Percentiles rank a stretch among this genome's conserved stretches.
phyloP scores from a whole-genome alignment of 768 basidiomycete species.

The Leucocoprinus leucothites region DNA sequence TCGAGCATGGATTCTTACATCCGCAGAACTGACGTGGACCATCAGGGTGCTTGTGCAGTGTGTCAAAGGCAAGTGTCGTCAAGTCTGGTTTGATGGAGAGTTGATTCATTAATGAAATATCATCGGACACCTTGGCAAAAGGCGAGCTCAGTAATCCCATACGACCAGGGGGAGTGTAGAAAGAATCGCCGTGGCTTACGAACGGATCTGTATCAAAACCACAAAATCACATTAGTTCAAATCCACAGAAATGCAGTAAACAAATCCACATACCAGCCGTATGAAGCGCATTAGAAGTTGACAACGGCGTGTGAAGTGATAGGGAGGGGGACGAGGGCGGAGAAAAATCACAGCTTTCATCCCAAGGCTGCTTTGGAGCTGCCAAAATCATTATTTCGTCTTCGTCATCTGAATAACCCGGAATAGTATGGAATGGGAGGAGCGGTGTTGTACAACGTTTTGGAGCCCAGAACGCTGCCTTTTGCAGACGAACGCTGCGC shows the following conservation, averaged over 20 bases:
- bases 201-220: neutral
- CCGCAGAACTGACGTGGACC: slow-evolving; percentile 5
- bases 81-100: neutral
- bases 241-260: neutral
- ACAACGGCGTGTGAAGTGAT: slow-evolving; percentile 4
- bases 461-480: neutral
- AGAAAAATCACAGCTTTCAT: neutral
- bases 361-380: neutral
- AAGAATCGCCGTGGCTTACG: neutral
- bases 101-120: neutral
- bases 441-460: slow-evolving; percentile 8
- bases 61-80: neutral
- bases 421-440: slow-evolving; percentile 7
- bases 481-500: slow-evolving; percentile 1
- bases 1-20: slow-evolving; percentile 3
- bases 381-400: neutral
- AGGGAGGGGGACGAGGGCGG: slow-evolving; percentile 2
- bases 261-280: neutral
- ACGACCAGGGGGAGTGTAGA: neutral
- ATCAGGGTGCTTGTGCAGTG: neutral
- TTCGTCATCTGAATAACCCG: neutral
- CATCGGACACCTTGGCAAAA: neutral
- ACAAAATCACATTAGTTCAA: neutral
- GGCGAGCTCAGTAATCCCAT: neutral
- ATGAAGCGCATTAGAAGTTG: neutral